A percentile compares a stretch with the other conserved stretches of the same genome.
These are phyloP conservation scores for Aureobasidium sp. DNA, from an alignment of 2,329 filamentous ascomycete species.

Conservation along the genomic window DNA sequence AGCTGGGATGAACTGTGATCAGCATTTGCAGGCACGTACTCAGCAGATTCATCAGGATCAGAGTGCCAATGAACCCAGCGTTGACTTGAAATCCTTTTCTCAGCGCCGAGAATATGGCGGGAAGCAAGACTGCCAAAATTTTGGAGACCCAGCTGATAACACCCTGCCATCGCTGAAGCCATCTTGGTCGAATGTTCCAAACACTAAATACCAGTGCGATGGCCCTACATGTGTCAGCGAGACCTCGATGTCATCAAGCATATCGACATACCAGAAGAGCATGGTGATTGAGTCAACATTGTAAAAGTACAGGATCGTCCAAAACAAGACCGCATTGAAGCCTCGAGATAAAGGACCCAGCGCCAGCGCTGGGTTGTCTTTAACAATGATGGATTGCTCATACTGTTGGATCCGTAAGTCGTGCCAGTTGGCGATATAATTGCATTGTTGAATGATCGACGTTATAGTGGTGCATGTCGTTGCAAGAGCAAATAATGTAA, in stretches of 20 bases:
- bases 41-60: conserved; percentile 17
- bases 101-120: conserved; percentile 16
- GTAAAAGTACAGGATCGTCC: conserved; percentile 20
- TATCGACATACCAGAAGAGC: conserved; percentile 10
- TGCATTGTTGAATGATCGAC: conserved; percentile 18
- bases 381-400: conserved; percentile 12
- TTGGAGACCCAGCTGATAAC: conserved; percentile 13
- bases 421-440: conserved; percentile 18
- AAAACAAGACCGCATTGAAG: conserved; percentile 19
- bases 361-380: conserved; percentile 17
- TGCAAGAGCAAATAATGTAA: conserved; percentile 18
- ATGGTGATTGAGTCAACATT: conserved; percentile 17
- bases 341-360: conserved; percentile 20
- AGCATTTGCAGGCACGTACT: conserved; percentile 1
- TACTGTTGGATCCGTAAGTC: conserved; percentile 16
- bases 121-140: conserved; percentile 15
- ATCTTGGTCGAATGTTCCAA: conserved; percentile 16
- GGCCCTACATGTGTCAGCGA: conserved; percentile 11
- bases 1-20: background rate
- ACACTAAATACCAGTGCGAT: conserved; percentile 19
- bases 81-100: conserved; percentile 16
- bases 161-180: conserved; percentile 4
- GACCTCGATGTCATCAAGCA: no score
- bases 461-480: conserved; percentile 16
- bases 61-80: background rate